phyloP scores from a whole-genome alignment of 2,329 filamentous ascomycete species.

The Massarina eburnea region DNA sequence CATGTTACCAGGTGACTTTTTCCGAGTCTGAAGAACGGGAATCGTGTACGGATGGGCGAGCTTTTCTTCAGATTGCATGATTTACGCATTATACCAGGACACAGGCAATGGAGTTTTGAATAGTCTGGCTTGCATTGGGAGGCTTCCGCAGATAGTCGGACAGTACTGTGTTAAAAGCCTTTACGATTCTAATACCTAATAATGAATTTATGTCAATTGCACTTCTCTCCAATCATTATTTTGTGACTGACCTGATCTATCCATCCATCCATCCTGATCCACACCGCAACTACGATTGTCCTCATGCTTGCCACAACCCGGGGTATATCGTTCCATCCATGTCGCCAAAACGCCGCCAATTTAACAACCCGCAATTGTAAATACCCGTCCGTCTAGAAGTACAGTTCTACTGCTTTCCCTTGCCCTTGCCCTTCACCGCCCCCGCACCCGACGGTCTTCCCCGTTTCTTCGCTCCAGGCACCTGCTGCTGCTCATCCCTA shows the following conservation, averaged over 20 bases:
- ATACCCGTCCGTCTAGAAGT: not conserved
- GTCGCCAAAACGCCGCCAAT: not conserved
- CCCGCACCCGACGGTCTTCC: slow-evolving; percentile 19
- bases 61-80: slow-evolving; percentile 7
- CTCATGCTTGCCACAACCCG: not conserved
- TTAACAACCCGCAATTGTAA: no score
- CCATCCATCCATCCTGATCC: not conserved
- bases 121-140: slow-evolving; percentile 1
- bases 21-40: not conserved
- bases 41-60: not conserved
- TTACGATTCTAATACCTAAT: slow-evolving; percentile 16
- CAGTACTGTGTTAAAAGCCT: slow-evolving; percentile 8
- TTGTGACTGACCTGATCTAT: no score
- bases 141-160: not conserved
- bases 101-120: slow-evolving; percentile 8
- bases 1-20: not conserved
- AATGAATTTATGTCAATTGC: not conserved
- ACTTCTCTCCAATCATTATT: no score
- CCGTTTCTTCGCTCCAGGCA: slow-evolving; percentile 18
- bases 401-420: slow-evolving; percentile 19
- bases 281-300: not conserved
- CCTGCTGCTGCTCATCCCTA: no score
- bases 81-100: slow-evolving; percentile 29
- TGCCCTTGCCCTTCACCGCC: slow-evolving; percentile 17
- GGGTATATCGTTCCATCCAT: not conserved